Evolutionary conservation across 257 asterid species (phyloP), one percentile per base, ranked within the genome.

Genomic region (Petrea volubilis): DNA sequence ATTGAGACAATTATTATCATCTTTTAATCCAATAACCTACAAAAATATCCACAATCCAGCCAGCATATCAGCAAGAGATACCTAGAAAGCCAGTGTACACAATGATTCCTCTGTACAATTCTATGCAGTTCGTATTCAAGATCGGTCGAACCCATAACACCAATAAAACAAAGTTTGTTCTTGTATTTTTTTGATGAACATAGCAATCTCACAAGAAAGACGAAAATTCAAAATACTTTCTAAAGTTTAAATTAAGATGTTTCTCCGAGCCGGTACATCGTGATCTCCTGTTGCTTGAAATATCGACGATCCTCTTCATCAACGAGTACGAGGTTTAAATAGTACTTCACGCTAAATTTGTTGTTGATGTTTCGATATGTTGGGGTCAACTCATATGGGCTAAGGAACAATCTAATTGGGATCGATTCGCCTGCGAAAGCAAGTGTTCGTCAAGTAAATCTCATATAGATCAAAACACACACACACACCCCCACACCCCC

Each of bases 291-390:
- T 81, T 95, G 97, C 80, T 95, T 95, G 79, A 95, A 95, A 67
- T 95, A 95, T 63, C 98, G 92, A 38, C 99, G 88, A 70, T 95
- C 99, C 83, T 92, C 99, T 77, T 95, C 98, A 68, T 95, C 98
- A 68, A 95, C 96, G 36, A 95, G 98, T 33, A 95, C 98, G n/a
- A 95, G 97, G 85, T 95, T 95, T 76, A 95, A 72, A 81, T 82
- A 95, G 82, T 92, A 92, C 76, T 95, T 95, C 80, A 92, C 96
- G 8, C 96, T 90, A 46, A 95, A 95, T 87, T 95, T 95, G 83
- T 95, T 95, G 92, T 95, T 95, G 82, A 87, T 90, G 87, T 95
- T 95, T 52, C 85, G 84, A 44, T 85, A 83, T 23, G 98, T 95
- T 31, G 98, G 97, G 51, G 98, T 92, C 77, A 95, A 91, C 77